Conservation (phyloP, 2,329 filamentous ascomycete species). For the Penicillium frequentans region DNA sequence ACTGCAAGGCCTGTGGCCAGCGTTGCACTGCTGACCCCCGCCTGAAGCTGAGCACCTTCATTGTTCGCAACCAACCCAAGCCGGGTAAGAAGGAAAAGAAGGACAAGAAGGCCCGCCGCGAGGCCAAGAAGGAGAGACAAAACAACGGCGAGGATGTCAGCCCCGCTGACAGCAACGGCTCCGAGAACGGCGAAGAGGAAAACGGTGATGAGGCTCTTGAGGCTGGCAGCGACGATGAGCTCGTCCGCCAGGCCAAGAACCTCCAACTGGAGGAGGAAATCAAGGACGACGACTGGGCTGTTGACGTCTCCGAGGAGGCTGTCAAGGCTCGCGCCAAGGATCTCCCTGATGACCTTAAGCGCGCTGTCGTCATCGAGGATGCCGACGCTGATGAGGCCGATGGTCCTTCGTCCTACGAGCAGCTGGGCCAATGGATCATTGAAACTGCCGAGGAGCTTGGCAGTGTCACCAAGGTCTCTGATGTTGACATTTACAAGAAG, state of each 20-base stretch:
- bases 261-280: constrained; percentile 69
- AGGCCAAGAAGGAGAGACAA: constrained; percentile 75
- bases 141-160: constrained; percentile 60
- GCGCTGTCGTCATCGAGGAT: constrained; percentile 79
- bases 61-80: constrained; percentile 88
- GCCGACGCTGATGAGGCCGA: constrained; percentile 80
- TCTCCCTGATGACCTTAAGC: constrained; percentile 92
- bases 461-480: constrained; percentile 75
- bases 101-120: constrained; percentile 78
- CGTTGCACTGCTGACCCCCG: constrained; percentile 87
- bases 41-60: constrained; percentile 95
- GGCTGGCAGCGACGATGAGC: constrained; percentile 85
- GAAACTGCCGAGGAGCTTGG: constrained; percentile 69
- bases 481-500: constrained; percentile 92
- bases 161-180: constrained; percentile 66
- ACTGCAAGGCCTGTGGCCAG: constrained; percentile 98
- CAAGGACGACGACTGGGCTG: constrained; percentile 90
- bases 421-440: constrained; percentile 90
- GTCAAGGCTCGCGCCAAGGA: constrained; percentile 92
- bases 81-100: constrained; percentile 96
- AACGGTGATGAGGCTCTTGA: constrained; percentile 67
- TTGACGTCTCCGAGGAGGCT: constrained; percentile 93
- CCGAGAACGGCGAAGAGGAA: constrained; percentile 58
- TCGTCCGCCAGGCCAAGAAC: constrained; percentile 71
- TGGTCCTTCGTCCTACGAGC: constrained; percentile 78